Evolutionary conservation across 805 yeast genomes (phyloP), one percentile per base, ranked within the genome.

Genomic region (Hanseniaspora clermontiae): DNA sequence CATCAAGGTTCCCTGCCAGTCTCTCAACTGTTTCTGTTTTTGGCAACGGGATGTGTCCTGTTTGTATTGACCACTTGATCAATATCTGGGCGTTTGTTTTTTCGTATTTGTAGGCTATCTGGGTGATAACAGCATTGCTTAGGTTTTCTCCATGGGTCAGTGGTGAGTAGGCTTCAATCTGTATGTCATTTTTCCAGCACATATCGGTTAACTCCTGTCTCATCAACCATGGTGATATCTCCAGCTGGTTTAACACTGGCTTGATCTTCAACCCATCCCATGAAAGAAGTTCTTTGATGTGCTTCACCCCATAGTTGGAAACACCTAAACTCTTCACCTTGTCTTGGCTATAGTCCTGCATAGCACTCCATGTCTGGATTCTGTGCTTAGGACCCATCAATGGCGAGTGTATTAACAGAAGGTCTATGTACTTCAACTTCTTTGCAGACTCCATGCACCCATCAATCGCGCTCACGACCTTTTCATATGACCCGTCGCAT

Each of bases 151-250:
- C 87, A 60, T 79, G 81, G 2, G 82, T 77, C 62, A 89, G 76
- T 8, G 96, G 96, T 8, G 93, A 81, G 69, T 78, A 89, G 0
- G 95, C 90, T 66, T 85, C 87, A 11, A 83, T 78, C 6, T 73
- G 69, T 43, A 89, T 77, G 47, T 74, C 80, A 57, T 82, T 68
- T 15, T 73, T 64, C 36, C 74, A 72, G 65, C 85, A 81, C 68
- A 71, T 84, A 55, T 80, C 77, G 24, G 84, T 79, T 57, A 87
- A 72, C 52, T 82, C 81, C 55, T 74, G 70, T 62, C 84, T 74
- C 70, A 83, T 86, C 63, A 83, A 73, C 90, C 93, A 86, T 20
- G 93, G 95, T 59, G 87, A 86, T 52, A 87, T 75, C 68, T 87
- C 95, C 64, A 87, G 78, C 66, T 88, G 95, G 67, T 87, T 83